A percentile compares a stretch with the other conserved stretches of the same genome.
These are phyloP conservation scores for Plasmodium sp. DNA, from an alignment of 169 alveolate species.

Conservation along the genomic window DNA sequence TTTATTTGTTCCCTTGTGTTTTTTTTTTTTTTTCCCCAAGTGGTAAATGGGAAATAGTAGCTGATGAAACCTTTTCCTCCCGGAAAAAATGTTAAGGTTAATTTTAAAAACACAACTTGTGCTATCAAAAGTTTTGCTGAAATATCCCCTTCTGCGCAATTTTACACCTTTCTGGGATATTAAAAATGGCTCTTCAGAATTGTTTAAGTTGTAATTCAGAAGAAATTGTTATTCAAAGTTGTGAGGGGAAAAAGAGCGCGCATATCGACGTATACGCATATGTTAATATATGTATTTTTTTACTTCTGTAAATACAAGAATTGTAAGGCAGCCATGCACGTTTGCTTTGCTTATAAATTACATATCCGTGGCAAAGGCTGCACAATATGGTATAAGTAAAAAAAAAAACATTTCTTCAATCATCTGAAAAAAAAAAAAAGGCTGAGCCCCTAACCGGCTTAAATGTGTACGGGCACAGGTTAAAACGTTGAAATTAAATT, in stretches of 20 bases:
- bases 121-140: background rate
- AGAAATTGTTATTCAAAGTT: background rate
- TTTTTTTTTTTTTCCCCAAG: background rate
- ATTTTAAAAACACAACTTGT: background rate
- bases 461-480: constrained; percentile 5
- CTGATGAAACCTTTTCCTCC: background rate
- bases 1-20: background rate
- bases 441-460: background rate
- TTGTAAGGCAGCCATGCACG: background rate
- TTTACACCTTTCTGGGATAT: background rate
- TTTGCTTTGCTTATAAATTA: background rate
- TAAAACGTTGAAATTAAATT: background rate
- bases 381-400: background rate
- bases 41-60: background rate
- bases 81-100: background rate
- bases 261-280: background rate
- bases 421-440: background rate
- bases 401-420: background rate
- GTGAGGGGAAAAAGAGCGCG: background rate
- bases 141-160: background rate
- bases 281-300: background rate
- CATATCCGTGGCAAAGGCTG: background rate
- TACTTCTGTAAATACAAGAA: background rate
- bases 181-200: background rate
- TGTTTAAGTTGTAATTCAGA: background rate